Evolutionary conservation across 2,329 filamentous ascomycete genomes (phyloP).

Genomic region (Chaetomiaceae sp.): DNA sequence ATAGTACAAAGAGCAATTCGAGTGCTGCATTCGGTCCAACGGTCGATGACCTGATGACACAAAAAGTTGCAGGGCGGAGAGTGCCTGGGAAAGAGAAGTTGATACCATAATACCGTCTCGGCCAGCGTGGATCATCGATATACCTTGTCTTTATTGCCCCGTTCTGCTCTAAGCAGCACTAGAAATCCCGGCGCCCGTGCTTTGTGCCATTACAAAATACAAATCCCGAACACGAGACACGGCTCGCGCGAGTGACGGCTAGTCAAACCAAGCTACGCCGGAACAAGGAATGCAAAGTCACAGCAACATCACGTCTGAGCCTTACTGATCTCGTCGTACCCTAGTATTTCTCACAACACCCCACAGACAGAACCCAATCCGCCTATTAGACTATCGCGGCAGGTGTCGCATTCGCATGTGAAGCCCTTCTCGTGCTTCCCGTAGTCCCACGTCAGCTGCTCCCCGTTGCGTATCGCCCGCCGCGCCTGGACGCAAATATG

Average conservation of each 20-base stretch:
- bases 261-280: too few relatives aligned
- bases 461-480: constrained; percentile 28
- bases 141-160: not conserved
- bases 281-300: too few relatives aligned
- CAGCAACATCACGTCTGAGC: too few relatives aligned
- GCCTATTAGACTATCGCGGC: not conserved
- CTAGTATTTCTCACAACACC: constrained; percentile 15
- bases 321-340: too few relatives aligned
- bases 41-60: constrained; percentile 1
- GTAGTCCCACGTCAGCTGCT: constrained; percentile 39
- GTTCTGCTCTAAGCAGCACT: not conserved
- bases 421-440: constrained; percentile 28
- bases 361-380: constrained; percentile 3
- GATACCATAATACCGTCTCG: not conserved
- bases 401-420: constrained; percentile 27
- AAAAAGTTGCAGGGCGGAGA: not conserved
- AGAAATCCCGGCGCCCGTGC: not conserved
- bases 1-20: constrained; percentile 27
- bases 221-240: too few relatives aligned
- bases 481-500: constrained; percentile 26
- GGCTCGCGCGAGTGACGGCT: too few relatives aligned
- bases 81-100: not conserved
- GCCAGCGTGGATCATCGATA: not conserved
- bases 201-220: not conserved
- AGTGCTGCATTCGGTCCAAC: constrained; percentile 24